These are phyloP conservation scores for Betula pendula DNA, from an alignment of 306 rosid species.

Conservation along the genomic window DNA sequence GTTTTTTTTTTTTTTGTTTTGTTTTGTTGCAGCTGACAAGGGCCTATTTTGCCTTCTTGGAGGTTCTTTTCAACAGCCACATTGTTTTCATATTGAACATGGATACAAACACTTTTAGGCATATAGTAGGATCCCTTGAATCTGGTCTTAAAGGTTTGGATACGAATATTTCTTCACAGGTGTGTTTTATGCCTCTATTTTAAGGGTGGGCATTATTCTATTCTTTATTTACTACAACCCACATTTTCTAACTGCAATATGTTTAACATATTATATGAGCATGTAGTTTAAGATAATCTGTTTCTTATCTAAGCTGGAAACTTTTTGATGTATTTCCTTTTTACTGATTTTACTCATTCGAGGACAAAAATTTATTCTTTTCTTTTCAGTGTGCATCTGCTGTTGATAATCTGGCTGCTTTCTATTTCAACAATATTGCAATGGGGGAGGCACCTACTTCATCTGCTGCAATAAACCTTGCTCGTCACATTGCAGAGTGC, in stretches of 20 bases:
- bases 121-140: constrained; percentile 92
- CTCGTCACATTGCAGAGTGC: constrained; percentile 82
- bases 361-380: constrained; percentile 26
- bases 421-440: constrained; percentile 87
- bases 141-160: constrained; percentile 98
- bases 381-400: constrained; percentile 92
- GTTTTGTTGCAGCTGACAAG: constrained; percentile 72
- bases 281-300: background rate
- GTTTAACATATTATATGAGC: background rate
- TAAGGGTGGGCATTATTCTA: background rate
- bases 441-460: constrained; percentile 92
- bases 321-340: constrained; percentile 20
- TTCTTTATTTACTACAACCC: constrained; percentile 5
- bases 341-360: constrained; percentile 19
- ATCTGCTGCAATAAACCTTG: constrained; percentile 78
- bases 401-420: constrained; percentile 93
- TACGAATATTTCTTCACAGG: constrained; percentile 93
- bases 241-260: constrained; percentile 18
- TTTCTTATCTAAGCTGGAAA: background rate
- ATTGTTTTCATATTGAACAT: constrained; percentile 72
- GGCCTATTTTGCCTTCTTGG: constrained; percentile 95
- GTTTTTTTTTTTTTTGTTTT: background rate
- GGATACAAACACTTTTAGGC: constrained; percentile 83
- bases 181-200: constrained; percentile 28
- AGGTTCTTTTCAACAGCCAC: constrained; percentile 91